Base-by-base conservation (phyloP, 1,284 basidiomycete genomes). In the Malassezia arunalokei region DNA sequence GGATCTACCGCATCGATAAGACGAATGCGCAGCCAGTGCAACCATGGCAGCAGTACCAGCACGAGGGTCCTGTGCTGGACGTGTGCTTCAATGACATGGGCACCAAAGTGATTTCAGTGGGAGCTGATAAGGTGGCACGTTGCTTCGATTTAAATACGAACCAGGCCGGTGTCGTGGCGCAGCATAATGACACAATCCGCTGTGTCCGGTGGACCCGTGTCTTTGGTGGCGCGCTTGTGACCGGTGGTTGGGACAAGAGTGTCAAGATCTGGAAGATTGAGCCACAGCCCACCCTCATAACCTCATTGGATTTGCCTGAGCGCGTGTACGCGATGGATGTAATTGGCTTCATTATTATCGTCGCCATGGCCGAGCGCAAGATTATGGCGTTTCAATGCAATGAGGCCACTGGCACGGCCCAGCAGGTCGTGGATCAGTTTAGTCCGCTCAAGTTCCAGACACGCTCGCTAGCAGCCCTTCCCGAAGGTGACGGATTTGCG, bases 241-340 rank as follows among this genome's bases (percentile, higher is more conserved):
- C 88, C 0, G 88, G 86, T 1, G 85, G 85, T 48, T 94, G 88
- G 88, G 89, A 94, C 73, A 88, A 87, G 75, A 86, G 84, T 11
- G 72, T 91, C 64, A 89, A 87, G 79, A 85, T 87, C 49, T 67
- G 63, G 63, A 67, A 65, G 49, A 52, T 66, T 38, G 64, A 66
- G 38, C 60, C 64, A 8, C 51, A 58, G 35, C 64, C 62, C 6
- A 59, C 62, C 15, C 56, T 54, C 24, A 59, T 66, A 6, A 61
- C 63, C 14, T 47, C 51, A 20, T 39, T 66, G 30, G 63, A 81
- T 56, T 79, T 96, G 14, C 85, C 87, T 1, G 91, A 96, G 62
- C 80, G 89, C 55, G 88, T 87, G 68, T 96, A 95, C 65, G 67
- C 62, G 4, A 82, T 88, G 77, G 87, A 92, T 65, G 82, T 85